These are phyloP conservation scores for Periglandula ipomoeae DNA, from an alignment of 2,329 filamentous ascomycete species.

Conservation along the genomic window DNA sequence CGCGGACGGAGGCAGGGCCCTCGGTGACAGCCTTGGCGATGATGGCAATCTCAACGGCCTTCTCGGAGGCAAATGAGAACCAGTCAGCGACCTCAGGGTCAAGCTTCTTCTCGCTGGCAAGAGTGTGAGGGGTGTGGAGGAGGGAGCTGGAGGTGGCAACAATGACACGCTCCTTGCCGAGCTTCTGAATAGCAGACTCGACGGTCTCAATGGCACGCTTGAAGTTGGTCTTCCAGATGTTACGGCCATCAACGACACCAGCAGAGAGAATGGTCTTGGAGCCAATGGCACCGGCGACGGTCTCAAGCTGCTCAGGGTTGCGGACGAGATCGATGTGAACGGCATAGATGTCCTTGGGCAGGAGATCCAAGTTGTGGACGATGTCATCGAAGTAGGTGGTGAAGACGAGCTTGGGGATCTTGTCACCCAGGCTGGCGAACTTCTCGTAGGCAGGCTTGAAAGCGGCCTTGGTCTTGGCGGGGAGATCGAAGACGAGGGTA, in stretches of 20 bases:
- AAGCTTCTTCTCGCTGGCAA: conserved; percentile 97
- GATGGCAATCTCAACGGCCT: conserved; percentile 79
- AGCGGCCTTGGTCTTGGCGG: conserved; percentile 81
- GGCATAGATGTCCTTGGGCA: conserved; percentile 71
- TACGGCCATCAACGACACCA: conserved; percentile 96
- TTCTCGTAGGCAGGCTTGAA: conserved; percentile 98
- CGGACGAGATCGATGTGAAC: conserved; percentile 95
- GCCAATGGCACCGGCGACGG: conserved; percentile 73
- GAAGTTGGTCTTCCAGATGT: conserved; percentile 99
- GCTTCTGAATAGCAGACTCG: conserved; percentile 83
- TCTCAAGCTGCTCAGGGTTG: conserved; percentile 93
- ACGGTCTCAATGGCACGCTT: conserved; percentile 86
- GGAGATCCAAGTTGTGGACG: conserved; percentile 92
- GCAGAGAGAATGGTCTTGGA: conserved; percentile 84
- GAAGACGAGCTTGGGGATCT: conserved; percentile 79
- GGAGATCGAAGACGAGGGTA: conserved; percentile 88
- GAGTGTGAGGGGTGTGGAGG: conserved; percentile 95
- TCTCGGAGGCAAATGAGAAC: conserved; percentile 98
- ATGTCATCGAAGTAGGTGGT: conserved; percentile 99
- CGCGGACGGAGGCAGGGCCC: conserved; percentile 75
- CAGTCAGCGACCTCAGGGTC: conserved; percentile 88
- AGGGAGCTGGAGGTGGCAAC: conserved; percentile 96
- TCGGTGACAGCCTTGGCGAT: conserved; percentile 97
- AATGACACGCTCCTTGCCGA: conserved; percentile 95
- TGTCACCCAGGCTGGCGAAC: conserved; percentile 64